Evolutionary conservation across 306 rosid genomes (phyloP).

Genomic region (Lathyrus oleraceus): DNA sequence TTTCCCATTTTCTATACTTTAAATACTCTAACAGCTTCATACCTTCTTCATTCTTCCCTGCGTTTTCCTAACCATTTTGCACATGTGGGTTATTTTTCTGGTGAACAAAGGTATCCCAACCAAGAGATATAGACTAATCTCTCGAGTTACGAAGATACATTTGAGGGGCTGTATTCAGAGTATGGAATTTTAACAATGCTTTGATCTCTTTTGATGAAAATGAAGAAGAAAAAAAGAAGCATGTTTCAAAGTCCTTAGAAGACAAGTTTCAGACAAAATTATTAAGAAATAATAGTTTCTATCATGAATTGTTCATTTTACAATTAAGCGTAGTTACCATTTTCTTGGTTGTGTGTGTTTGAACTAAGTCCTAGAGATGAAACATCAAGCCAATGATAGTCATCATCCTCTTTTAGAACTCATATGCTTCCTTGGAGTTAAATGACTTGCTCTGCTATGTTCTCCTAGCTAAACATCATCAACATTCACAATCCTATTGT

Average conservation of each 20-base stretch:
- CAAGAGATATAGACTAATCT: too few species aligned
- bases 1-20: background rate
- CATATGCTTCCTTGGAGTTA: background rate
- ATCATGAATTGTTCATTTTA: background rate
- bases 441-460: background rate
- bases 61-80: background rate
- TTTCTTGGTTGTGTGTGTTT: background rate
- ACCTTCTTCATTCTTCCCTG: background rate
- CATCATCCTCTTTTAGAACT: background rate
- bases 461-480: background rate
- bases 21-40: background rate
- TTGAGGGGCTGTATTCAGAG: too few species aligned
- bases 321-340: background rate
- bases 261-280: too few species aligned
- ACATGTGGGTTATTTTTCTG: too few species aligned
- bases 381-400: background rate
- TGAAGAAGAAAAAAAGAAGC: too few species aligned
- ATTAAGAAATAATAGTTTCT: too few species aligned
- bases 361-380: background rate
- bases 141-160: too few species aligned
- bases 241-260: too few species aligned
- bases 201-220: too few species aligned
- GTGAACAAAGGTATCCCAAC: too few species aligned
- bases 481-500: background rate
- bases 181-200: too few species aligned